Conservation (phyloP, 129 eudicot species). For the Pittosporum tobira region DNA sequence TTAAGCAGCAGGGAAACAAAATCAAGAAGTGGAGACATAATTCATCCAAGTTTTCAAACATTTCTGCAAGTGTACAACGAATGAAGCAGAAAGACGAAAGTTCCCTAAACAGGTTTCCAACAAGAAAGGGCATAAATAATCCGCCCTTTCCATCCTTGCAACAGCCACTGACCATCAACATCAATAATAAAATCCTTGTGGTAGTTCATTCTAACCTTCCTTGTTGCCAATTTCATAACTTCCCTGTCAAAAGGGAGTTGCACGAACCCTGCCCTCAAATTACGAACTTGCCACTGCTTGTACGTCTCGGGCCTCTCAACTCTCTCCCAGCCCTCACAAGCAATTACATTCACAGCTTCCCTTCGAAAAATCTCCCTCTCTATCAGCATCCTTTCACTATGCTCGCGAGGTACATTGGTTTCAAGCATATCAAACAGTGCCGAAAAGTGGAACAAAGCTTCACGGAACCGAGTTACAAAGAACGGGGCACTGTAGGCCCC, state of each 20-base stretch:
- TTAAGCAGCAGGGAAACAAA: constrained; percentile 5
- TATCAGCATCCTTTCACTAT: constrained; percentile 50
- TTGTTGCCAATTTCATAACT: constrained; percentile 22
- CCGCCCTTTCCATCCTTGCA: constrained; percentile 91
- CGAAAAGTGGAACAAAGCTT: constrained; percentile 73
- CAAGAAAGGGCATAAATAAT: constrained; percentile 57
- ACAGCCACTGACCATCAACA: constrained; percentile 69
- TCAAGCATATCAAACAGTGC: constrained; percentile 82
- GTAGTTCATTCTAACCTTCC: constrained; percentile 39
- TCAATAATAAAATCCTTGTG: constrained; percentile 80
- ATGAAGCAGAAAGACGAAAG: neutral
- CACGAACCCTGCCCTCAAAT: constrained; percentile 53
- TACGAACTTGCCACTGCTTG: constrained; percentile 89
- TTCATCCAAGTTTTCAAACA: neutral
- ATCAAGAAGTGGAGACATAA: neutral
- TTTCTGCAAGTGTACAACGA: neutral
- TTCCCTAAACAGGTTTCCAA: constrained; percentile 51
- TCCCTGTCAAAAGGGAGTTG: constrained; percentile 49
- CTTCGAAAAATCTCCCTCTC: constrained; percentile 69
- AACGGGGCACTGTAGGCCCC: constrained; percentile 80
- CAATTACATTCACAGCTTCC: constrained; percentile 75
- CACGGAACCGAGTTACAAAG: constrained; percentile 77
- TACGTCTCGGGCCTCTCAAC: constrained; percentile 76
- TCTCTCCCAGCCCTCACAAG: constrained; percentile 90
- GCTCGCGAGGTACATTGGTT: constrained; percentile 49